Percentiles rank a stretch among this genome's conserved stretches.
phyloP scores from a whole-genome alignment of 2,329 filamentous ascomycete species.

The Ampelomyces quisqualis region DNA sequence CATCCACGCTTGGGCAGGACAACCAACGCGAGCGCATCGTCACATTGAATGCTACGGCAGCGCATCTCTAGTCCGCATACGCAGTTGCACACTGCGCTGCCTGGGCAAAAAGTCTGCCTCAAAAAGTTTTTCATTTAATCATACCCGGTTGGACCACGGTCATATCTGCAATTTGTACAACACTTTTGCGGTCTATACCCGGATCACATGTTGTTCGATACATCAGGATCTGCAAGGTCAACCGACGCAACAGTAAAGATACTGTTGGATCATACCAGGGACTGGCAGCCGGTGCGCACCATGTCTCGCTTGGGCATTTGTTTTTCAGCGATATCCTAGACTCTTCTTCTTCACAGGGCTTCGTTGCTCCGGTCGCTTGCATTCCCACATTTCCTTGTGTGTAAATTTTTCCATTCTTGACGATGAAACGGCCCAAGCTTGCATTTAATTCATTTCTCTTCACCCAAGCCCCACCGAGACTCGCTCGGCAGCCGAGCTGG shows the following conservation, averaged over 20 bases:
- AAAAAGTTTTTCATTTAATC: slow-evolving; percentile 17
- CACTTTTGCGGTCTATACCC: slow-evolving; percentile 28
- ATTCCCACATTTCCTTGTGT: slow-evolving; percentile 15
- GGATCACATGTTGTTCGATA: slow-evolving; percentile 16
- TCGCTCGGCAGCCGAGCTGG: too few relatives aligned
- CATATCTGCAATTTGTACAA: slow-evolving; percentile 10
- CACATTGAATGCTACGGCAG: slow-evolving; percentile 5
- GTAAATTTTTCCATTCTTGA: slow-evolving; percentile 8
- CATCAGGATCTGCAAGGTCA: slow-evolving; percentile 15
- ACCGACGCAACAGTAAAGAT: slow-evolving; percentile 15
- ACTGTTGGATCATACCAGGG: slow-evolving; percentile 4
- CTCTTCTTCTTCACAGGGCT: slow-evolving; percentile 23
- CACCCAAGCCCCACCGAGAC: too few relatives aligned
- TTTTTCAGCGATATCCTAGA: slow-evolving; percentile 35
- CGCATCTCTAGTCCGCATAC: background rate
- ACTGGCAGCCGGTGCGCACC: slow-evolving; percentile 21
- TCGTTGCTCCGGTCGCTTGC: slow-evolving; percentile 22
- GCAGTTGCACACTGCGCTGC: slow-evolving; percentile 1
- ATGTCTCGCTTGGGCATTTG: background rate
- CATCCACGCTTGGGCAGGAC: slow-evolving; percentile 8
- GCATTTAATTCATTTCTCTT: too few relatives aligned
- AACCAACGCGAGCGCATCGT: slow-evolving; percentile 10
- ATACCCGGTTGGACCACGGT: slow-evolving; percentile 10
- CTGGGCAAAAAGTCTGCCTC: slow-evolving; percentile 8
- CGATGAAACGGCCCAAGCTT: slow-evolving; percentile 26